Evolutionary conservation across 2,329 filamentous ascomycete genomes (phyloP).

Genomic region (Ceratocystis variospora): DNA sequence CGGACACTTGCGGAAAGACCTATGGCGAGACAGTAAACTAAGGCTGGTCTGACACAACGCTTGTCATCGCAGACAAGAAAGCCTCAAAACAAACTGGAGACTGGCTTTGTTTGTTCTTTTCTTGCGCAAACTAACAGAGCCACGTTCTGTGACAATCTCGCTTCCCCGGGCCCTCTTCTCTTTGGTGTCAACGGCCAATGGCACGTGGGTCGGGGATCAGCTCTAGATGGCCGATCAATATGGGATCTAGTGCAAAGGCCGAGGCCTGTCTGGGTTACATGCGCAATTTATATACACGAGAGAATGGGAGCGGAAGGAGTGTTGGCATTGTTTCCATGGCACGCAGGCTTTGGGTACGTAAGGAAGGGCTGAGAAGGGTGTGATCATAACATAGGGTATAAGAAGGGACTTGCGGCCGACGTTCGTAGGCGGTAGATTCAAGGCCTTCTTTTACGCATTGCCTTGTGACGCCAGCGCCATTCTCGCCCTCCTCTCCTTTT

Average conservation of each 20-base stretch:
- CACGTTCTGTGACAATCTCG: not conserved
- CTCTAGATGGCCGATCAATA: not conserved
- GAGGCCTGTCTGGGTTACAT: not conserved
- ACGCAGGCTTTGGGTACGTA: not conserved
- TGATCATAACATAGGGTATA: not conserved
- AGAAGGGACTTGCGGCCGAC: not conserved
- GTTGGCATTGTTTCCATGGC: not conserved
- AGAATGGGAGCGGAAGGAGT: not conserved
- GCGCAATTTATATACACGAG: not conserved
- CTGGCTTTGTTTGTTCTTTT: not conserved
- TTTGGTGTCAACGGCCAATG: not conserved
- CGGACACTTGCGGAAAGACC: not conserved
- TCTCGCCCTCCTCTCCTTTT: not conserved
- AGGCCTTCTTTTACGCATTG: not conserved
- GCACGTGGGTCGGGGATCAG: conserved; percentile 6
- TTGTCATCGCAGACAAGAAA: not conserved
- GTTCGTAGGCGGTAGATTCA: not conserved
- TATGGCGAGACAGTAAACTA: not conserved
- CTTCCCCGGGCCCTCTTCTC: not conserved
- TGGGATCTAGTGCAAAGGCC: not conserved
- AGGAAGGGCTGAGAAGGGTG: not conserved
- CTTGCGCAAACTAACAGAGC: not conserved
- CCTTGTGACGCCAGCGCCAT: not conserved
- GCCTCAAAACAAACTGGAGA: not conserved
- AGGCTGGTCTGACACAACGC: not conserved